Conservation (phyloP, 805 yeast species). For the Hanseniaspora lindneri region DNA sequence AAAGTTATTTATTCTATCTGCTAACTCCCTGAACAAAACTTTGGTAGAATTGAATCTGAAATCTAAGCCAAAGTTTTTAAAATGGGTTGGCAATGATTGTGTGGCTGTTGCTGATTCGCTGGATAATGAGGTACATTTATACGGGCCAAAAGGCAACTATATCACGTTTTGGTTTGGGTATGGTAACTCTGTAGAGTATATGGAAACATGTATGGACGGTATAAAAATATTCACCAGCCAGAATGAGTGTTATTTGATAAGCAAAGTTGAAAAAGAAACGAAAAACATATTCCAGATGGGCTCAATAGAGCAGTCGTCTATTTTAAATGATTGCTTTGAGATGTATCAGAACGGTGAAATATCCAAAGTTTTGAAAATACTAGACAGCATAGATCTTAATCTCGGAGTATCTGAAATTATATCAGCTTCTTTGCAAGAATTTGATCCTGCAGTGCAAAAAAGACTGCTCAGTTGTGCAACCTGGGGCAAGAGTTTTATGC, state of each 20-base stretch:
- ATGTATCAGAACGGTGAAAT: slow-evolving; percentile 43
- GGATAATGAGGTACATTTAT: slow-evolving; percentile 51
- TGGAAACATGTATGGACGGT: slow-evolving; percentile 56
- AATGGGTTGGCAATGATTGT: slow-evolving; percentile 84
- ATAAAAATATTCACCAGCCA: slow-evolving; percentile 49
- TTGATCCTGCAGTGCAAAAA: slow-evolving; percentile 70
- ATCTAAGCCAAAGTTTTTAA: slow-evolving; percentile 30
- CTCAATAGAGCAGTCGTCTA: slow-evolving; percentile 70
- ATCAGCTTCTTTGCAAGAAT: slow-evolving; percentile 63
- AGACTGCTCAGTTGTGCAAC: slow-evolving; percentile 66
- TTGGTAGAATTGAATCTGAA: slow-evolving; percentile 25
- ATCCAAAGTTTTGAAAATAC: slow-evolving; percentile 70
- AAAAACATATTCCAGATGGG: slow-evolving; percentile 67
- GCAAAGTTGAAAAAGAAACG: slow-evolving; percentile 48
- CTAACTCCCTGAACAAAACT: slow-evolving; percentile 17
- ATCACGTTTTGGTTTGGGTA: slow-evolving; percentile 40
- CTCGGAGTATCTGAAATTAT: slow-evolving; percentile 63
- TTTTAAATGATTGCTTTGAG: slow-evolving; percentile 66
- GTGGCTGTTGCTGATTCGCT: slow-evolving; percentile 43
- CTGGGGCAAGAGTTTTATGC: slow-evolving; percentile 57
- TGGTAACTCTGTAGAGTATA: slow-evolving; percentile 22
- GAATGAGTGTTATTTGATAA: slow-evolving; percentile 45
- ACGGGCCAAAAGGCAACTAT: slow-evolving; percentile 53
- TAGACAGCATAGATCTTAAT: slow-evolving; percentile 41
- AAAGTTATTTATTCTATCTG: neutral